Evolutionary conservation across 2,329 filamentous ascomycete species (phyloP).

Genomic region (Conoideocrella luteorostrata): DNA sequence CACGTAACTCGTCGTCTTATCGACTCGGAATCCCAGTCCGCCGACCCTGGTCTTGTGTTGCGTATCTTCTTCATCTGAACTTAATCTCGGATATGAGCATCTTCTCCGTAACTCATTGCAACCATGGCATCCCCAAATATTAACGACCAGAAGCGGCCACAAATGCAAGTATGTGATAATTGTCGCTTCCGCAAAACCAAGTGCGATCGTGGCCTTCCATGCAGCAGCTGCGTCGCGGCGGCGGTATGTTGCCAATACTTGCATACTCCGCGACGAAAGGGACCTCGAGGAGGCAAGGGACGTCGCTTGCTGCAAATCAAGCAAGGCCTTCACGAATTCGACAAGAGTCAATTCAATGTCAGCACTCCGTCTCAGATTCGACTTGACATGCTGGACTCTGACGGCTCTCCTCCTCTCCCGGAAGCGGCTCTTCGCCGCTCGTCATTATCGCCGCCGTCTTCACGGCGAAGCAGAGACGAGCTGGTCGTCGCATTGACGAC

Average conservation of each 20-base stretch:
- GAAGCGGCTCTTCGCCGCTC: neutral
- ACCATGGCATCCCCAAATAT: neutral
- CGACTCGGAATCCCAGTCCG: too few species aligned
- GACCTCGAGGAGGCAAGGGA: slow-evolving; percentile 22
- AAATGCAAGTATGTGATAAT: slow-evolving; percentile 22
- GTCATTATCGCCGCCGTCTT: neutral
- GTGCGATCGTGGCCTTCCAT: slow-evolving; percentile 25
- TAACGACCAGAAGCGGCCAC: neutral
- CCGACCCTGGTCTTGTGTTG: too few species aligned
- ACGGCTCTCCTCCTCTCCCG: neutral
- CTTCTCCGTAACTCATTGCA: neutral
- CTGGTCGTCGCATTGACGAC: slow-evolving; percentile 18
- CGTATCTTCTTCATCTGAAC: too few species aligned
- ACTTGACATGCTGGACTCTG: slow-evolving; percentile 3
- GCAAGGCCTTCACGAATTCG: slow-evolving; percentile 16
- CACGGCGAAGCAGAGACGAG: slow-evolving; percentile 12
- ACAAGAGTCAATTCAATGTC: slow-evolving; percentile 15
- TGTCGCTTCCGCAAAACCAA: slow-evolving; percentile 27
- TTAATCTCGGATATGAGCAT: too few species aligned
- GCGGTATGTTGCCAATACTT: slow-evolving; percentile 23
- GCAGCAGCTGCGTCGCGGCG: slow-evolving; percentile 20
- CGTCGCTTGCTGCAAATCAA: slow-evolving; percentile 21
- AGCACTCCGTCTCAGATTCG: slow-evolving; percentile 13
- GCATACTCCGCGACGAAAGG: slow-evolving; percentile 23
- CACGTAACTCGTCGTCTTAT: too few species aligned